These are phyloP conservation scores for Penicillium vulpinum DNA, from an alignment of 2,329 filamentous ascomycete genomes.

Conservation along the genomic window DNA sequence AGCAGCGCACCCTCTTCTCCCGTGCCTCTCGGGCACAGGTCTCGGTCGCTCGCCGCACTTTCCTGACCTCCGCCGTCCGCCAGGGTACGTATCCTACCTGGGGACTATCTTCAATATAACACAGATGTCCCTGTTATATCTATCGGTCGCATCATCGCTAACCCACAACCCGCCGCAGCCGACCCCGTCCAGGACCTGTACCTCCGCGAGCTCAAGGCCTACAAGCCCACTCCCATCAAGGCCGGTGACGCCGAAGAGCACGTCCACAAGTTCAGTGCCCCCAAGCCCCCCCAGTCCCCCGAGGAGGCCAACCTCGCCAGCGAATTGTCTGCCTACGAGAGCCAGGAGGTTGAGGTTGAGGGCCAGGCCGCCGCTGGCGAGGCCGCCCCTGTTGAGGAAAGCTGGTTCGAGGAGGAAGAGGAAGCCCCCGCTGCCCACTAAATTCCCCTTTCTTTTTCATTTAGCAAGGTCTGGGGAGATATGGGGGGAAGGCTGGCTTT, in stretches of 20 bases:
- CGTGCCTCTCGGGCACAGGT: constrained; percentile 61
- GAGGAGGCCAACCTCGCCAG: constrained; percentile 91
- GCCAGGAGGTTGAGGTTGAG: constrained; percentile 90
- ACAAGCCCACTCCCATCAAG: constrained; percentile 85
- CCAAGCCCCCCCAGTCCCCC: constrained; percentile 80
- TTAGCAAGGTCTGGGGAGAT: constrained; percentile 32
- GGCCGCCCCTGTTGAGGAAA: constrained; percentile 62
- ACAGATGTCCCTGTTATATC: background rate
- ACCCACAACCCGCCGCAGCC: constrained; percentile 57
- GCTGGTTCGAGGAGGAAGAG: constrained; percentile 81
- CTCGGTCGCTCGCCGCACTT: constrained; percentile 60
- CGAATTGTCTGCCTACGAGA: constrained; percentile 92
- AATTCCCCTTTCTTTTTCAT: constrained; percentile 25
- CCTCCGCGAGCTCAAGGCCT: constrained; percentile 90
- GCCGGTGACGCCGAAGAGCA: constrained; percentile 83
- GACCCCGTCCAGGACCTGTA: constrained; percentile 98
- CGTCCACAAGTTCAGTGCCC: constrained; percentile 81
- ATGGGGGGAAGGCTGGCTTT: constrained; percentile 25
- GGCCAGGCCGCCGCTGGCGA: constrained; percentile 69
- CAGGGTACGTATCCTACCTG: constrained; percentile 55
- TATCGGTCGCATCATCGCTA: constrained; percentile 17
- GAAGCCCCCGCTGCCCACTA: constrained; percentile 50
- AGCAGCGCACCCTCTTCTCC: constrained; percentile 61
- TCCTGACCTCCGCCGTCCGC: constrained; percentile 62
- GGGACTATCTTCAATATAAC: constrained; percentile 13